Percentiles rank a stretch among this genome's conserved stretches.
phyloP scores from a whole-genome alignment of 2,329 filamentous ascomycete genomes.

The Ophiocordyceps polyrhachis-furcata region DNA sequence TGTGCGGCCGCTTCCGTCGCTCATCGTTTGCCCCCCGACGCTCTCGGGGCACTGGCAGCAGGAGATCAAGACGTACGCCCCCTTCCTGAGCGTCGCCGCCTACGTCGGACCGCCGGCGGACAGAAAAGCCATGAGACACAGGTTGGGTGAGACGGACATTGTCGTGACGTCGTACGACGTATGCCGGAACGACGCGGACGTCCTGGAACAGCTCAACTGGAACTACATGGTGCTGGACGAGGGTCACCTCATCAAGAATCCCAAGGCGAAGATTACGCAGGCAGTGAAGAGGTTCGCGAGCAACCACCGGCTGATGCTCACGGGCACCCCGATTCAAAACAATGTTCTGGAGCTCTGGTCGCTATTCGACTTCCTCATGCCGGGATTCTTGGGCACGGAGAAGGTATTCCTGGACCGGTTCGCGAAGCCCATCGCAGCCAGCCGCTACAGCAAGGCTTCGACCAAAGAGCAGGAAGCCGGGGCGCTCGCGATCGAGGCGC shows the following conservation, averaged over 20 bases:
- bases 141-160: conserved; percentile 65
- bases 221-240: conserved; percentile 97
- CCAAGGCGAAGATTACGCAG: conserved; percentile 85
- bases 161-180: conserved; percentile 98
- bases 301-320: conserved; percentile 90
- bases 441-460: conserved; percentile 88
- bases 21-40: conserved; percentile 92
- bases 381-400: conserved; percentile 82
- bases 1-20: conserved; percentile 60
- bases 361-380: conserved; percentile 97
- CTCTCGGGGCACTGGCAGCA: conserved; percentile 98
- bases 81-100: conserved; percentile 74
- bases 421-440: conserved; percentile 85
- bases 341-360: conserved; percentile 97
- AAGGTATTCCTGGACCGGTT: conserved; percentile 95
- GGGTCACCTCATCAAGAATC: conserved; percentile 97
- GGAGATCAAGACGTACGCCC: conserved; percentile 87
- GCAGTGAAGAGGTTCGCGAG: conserved; percentile 79
- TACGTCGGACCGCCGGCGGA: conserved; percentile 83
- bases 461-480: conserved; percentile 97
- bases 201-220: conserved; percentile 71
- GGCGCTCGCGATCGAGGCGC: conserved; percentile 87
- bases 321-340: conserved; percentile 93
- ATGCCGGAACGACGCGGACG: conserved; percentile 83
- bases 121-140: conserved; percentile 49